Evolutionary conservation across 2,329 filamentous ascomycete genomes (phyloP), one percentile per base, ranked within the genome.

Genomic region (Boeremia lycopersici): DNA sequence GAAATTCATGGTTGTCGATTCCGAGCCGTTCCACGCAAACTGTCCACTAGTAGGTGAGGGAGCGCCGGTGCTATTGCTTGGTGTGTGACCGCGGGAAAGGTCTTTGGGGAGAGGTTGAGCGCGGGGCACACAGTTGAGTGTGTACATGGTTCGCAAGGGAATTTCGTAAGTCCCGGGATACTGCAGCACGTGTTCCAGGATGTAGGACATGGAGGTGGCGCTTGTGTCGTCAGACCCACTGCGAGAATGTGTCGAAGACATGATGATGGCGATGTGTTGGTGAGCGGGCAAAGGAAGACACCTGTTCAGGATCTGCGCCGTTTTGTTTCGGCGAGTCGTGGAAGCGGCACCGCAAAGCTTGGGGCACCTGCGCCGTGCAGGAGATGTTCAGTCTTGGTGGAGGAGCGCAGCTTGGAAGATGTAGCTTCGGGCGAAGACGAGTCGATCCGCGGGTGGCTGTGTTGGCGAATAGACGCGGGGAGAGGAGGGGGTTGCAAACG

Each of bases 101-200:
- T 68, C 62, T 38, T 63, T 68, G 29, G 71, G 72, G 11, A 74
- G 61, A 36, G 74, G 70, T 33, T 76, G 73, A n/a, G 76, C 73
- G 45, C 78, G 80, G 15, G 84, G 80, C 15, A 82, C 81, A 57
- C 82, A 85, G 68, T 89, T 89, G 70, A 89, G 78, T 25, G 82
- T 82, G 76, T 88, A 88, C 83, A 88, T 88, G 59, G 84, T 87
- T 53, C 86, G 82, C 26, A 89, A 78, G 17, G 86, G 86, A 29
- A 88, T 84, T 64, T 88, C 86, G 67, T 88, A 88, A 62, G 79
- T 83, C 64, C 79, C 81, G 8, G 85, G 84, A 67, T 87, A 86
- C 53, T 82, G 81, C 48, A 87, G 74, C 53, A 86, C 78, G 68
- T 76, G 73, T 52, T 76, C 74, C 50, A 76, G 68, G 44, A 76